Conservation (phyloP, 495 filamentous ascomycete species). For the Glarea lozoyensis region DNA sequence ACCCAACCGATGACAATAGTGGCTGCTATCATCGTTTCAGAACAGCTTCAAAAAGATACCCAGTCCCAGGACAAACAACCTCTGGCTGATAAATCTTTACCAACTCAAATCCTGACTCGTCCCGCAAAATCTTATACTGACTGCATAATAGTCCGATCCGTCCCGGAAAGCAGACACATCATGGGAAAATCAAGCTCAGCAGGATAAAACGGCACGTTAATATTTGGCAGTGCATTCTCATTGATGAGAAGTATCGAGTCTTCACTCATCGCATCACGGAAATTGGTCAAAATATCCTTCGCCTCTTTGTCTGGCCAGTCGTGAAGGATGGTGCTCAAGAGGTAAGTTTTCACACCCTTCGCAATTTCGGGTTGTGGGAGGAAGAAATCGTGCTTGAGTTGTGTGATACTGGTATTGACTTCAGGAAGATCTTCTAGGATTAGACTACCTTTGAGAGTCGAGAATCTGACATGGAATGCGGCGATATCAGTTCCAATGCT, state of each 20-base stretch:
- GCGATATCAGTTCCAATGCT: constrained; percentile 37
- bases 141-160: constrained; percentile 1
- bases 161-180: constrained; percentile 26
- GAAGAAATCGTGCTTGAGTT: constrained; percentile 34
- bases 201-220: constrained; percentile 23
- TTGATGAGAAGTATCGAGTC: constrained; percentile 32
- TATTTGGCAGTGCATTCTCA: constrained; percentile 30
- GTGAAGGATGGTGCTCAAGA: constrained; percentile 23
- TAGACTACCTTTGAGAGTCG: constrained; percentile 20
- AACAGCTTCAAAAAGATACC: too few relatives aligned
- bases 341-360: constrained; percentile 26
- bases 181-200: constrained; percentile 27
- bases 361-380: constrained; percentile 33
- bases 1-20: too few relatives aligned
- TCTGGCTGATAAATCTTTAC: too few relatives aligned
- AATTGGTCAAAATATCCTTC: constrained; percentile 17
- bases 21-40: too few relatives aligned
- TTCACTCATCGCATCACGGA: constrained; percentile 24
- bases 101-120: constrained; percentile 15
- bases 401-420: constrained; percentile 27
- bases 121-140: neutral
- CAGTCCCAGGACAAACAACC: too few relatives aligned
- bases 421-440: constrained; percentile 37
- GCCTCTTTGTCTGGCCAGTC: constrained; percentile 19
- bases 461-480: constrained; percentile 19